A percentile compares a stretch with the other conserved stretches of the same genome.
phyloP scores from a whole-genome alignment of 768 basidiomycete species.

The Boletus fagicola region DNA sequence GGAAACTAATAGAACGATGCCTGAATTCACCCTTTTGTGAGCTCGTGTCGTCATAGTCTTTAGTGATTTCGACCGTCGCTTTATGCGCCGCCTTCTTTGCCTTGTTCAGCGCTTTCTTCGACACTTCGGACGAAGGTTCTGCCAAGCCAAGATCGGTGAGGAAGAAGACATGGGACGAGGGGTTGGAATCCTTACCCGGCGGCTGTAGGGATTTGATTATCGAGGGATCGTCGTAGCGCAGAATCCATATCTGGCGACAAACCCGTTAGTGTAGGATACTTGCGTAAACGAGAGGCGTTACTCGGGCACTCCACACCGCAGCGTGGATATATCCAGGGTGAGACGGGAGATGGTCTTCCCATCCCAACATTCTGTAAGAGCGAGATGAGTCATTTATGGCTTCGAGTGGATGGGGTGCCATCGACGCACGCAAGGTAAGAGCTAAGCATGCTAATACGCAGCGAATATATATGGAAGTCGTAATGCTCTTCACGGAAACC shows the following conservation, averaged over 20 bases:
- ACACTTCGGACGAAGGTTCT: slow-evolving; percentile 30
- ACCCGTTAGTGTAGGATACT: slow-evolving; percentile 12
- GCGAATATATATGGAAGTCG: slow-evolving; percentile 94
- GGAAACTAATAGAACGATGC: slow-evolving; percentile 13
- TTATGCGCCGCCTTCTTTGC: slow-evolving; percentile 76
- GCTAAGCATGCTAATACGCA: slow-evolving; percentile 85
- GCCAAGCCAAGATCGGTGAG: neutral
- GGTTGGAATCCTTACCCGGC: slow-evolving; percentile 32
- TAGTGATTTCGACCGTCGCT: slow-evolving; percentile 46
- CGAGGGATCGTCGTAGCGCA: slow-evolving; percentile 68
- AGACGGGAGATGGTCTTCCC: slow-evolving; percentile 78
- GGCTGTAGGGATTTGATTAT: slow-evolving; percentile 43
- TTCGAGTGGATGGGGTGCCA: neutral
- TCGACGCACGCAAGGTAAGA: slow-evolving; percentile 75
- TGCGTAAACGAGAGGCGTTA: slow-evolving; percentile 32
- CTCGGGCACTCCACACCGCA: slow-evolving; percentile 67
- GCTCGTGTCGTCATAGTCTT: slow-evolving; percentile 37
- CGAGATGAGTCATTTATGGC: neutral
- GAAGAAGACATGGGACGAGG: slow-evolving; percentile 31
- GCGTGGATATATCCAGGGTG: slow-evolving; percentile 76
- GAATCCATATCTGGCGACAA: slow-evolving; percentile 63
- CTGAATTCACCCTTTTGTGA: slow-evolving; percentile 60
- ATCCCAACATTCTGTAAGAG: slow-evolving; percentile 61
- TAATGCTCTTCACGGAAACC: slow-evolving; percentile 94
- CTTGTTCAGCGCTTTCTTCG: slow-evolving; percentile 84